A percentile compares a stretch with the other conserved stretches of the same genome.
Conservation (phyloP, 495 filamentous ascomycete species). For the Rhizodiscina lignyota region DNA sequence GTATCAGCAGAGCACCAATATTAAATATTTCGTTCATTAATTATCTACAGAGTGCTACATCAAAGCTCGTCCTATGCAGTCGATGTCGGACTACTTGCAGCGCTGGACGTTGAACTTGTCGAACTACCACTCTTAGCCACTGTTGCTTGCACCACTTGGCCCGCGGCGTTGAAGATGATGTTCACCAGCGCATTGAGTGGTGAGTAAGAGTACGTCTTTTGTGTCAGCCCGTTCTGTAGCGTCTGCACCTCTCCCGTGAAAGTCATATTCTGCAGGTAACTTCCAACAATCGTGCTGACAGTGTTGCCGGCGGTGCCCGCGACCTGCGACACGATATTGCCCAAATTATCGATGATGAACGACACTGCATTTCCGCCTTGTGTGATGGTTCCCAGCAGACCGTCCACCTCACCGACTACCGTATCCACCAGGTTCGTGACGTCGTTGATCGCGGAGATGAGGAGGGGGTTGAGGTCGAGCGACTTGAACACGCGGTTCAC, state of each 20-base stretch:
- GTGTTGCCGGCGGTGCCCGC: slow-evolving; percentile 21
- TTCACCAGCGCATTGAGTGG: slow-evolving; percentile 37
- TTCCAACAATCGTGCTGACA: slow-evolving; percentile 33
- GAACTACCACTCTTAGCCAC: slow-evolving; percentile 27
- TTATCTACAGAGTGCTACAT: no score
- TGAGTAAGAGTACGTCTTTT: slow-evolving; percentile 35
- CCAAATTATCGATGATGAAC: slow-evolving; percentile 40
- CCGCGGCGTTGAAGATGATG: slow-evolving; percentile 35
- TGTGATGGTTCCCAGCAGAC: slow-evolving; percentile 34
- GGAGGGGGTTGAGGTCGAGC: slow-evolving; percentile 38
- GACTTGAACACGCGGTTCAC: slow-evolving; percentile 38
- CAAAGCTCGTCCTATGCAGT: no score
- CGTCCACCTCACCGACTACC: slow-evolving; percentile 36
- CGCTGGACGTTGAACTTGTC: no score
- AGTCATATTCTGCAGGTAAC: slow-evolving; percentile 40
- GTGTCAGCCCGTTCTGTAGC: slow-evolving; percentile 30
- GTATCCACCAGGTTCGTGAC: slow-evolving; percentile 29
- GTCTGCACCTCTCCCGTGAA: slow-evolving; percentile 27
- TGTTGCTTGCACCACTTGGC: slow-evolving; percentile 38
- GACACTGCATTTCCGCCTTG: slow-evolving; percentile 32
- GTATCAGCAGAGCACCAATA: no score
- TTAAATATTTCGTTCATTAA: no score
- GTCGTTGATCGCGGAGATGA: slow-evolving; percentile 35
- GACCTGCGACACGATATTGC: slow-evolving; percentile 40
- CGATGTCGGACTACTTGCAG: no score